Conservation (phyloP, 495 filamentous ascomycete genomes). For the Letharia lupina region DNA sequence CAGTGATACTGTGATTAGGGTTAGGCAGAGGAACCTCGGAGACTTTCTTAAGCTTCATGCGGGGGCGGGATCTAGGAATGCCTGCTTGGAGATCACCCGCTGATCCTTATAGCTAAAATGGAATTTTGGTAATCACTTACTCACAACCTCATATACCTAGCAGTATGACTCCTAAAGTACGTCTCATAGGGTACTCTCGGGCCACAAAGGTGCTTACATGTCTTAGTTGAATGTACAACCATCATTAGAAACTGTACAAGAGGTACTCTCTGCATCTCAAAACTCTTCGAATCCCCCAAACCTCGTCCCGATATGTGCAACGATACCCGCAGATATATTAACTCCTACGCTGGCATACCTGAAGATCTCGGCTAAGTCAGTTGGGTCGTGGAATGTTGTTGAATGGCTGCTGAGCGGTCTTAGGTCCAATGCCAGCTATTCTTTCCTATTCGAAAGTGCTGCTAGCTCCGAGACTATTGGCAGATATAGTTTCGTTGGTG, state of each 20-base stretch:
- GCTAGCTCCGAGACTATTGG: conserved; percentile 85
- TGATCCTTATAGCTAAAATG: not conserved
- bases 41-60: not conserved
- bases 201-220: not conserved
- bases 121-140: not conserved
- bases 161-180: conserved; percentile 10
- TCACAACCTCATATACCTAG: not conserved
- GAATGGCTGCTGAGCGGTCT: not conserved
- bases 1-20: not conserved
- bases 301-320: conserved; percentile 74
- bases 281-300: conserved; percentile 58
- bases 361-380: conserved; percentile 69
- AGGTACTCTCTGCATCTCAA: conserved; percentile 45
- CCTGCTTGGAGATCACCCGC: not conserved
- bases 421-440: conserved; percentile 20
- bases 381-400: conserved; percentile 20
- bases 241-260: conserved; percentile 43
- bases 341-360: conserved; percentile 89
- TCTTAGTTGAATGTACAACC: conserved; percentile 39
- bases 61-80: not conserved
- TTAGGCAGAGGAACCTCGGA: not conserved
- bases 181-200: not conserved
- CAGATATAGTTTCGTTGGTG: conserved; percentile 89
- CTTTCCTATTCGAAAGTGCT: conserved; percentile 91
- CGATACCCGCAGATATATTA: conserved; percentile 82